Evolutionary conservation across 1,284 basidiomycete genomes (phyloP), one percentile per base, ranked within the genome.

Genomic region (Tilletia horrida): DNA sequence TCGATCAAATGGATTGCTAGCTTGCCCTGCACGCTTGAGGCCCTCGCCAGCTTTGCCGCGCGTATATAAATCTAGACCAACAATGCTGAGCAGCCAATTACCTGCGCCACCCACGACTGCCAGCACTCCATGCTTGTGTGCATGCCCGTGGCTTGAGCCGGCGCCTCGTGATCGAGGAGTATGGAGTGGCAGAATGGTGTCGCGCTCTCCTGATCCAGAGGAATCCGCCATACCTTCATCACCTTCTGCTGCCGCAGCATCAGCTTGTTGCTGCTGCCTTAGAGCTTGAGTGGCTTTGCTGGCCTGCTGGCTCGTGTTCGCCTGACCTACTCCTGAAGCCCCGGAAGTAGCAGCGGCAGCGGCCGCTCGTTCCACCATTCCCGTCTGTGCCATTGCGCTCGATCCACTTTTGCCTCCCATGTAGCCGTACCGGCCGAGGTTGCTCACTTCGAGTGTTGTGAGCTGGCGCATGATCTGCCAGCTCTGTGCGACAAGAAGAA

Each of bases 391-490:
- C 35, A 84, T 65, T 90, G 90, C 40, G 85, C 85, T 59, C 83
- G 83, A 86, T 4, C 91, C 91, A 2, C 85, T 85, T 35, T 91
- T 88, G 0, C 93, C 93, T 61, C 95, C 96, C 93, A 98, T 97
- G 84, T 89, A 97, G 2, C 96, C 95, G 78, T 90, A 97, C 62
- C 95, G 86, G 0, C 94, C 93, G 2, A 97, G 87, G 80, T 98
- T 98, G 68, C 89, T 90, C 4, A 97, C 91, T 81, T 99, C 95
- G 67, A 96, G 87, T 0, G 95, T 97, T 0, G 95, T 99, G 88
- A 98, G 92, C 80, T 98, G 95, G 21, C 90, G 87, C 9, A 89
- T 87, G 65, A 97, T 88, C 83, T 97, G 95, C 90, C 91, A 96
- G 47, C 89, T 85, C 77, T 98, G 96, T 6, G 89, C 89, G 44